These are phyloP conservation scores for Cyclotella baltica DNA, from an alignment of 108 stramenopile species.

Conservation along the genomic window DNA sequence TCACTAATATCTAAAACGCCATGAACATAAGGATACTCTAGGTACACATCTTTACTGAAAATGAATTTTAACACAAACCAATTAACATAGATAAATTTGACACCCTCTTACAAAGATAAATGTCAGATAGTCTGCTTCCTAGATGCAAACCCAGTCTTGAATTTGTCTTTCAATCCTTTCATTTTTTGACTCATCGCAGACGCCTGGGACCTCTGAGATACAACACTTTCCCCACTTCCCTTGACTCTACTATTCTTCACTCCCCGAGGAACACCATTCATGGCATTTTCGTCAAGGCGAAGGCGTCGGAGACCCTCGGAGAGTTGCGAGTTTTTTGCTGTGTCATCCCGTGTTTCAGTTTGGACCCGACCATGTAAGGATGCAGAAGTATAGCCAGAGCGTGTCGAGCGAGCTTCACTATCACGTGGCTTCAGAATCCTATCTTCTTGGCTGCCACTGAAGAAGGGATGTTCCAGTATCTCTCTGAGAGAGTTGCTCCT, in stretches of 20 bases:
- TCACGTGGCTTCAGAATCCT: constrained; percentile 22
- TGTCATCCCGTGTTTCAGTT: background rate
- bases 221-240: constrained; percentile 37
- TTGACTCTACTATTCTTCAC: constrained; percentile 34
- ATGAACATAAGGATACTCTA: too few relatives aligned
- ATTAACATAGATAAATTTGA: background rate
- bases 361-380: background rate
- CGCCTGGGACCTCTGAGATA: constrained; percentile 27
- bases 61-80: constrained; percentile 8
- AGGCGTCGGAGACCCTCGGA: constrained; percentile 41
- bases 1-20: too few relatives aligned
- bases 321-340: constrained; percentile 46
- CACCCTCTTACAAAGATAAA: too few relatives aligned
- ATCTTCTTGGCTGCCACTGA: constrained; percentile 51
- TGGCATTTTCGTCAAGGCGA: constrained; percentile 41
- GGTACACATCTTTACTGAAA: too few relatives aligned
- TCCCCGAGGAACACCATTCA: constrained; percentile 37
- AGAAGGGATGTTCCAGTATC: constrained; percentile 84
- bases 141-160: constrained; percentile 25
- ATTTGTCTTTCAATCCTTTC: constrained; percentile 36
- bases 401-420: constrained; percentile 16
- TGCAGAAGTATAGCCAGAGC: constrained; percentile 4
- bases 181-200: constrained; percentile 29
- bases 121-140: constrained; percentile 9
- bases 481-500: constrained; percentile 69